Evolutionary conservation across 1,284 basidiomycete species (phyloP).

Genomic region (Cronartium quercuum): DNA sequence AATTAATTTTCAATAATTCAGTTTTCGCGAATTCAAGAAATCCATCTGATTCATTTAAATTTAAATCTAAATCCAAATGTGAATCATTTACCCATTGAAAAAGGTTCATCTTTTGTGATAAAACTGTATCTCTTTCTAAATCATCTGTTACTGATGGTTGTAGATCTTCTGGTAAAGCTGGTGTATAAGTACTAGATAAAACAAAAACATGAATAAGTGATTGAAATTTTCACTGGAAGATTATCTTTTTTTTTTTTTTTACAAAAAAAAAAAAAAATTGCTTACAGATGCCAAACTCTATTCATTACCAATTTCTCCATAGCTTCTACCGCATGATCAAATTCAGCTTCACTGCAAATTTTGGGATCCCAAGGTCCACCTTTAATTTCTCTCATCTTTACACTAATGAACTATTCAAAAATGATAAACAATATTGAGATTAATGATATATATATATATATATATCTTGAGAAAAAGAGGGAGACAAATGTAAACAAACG

Average conservation of each 20-base stretch:
- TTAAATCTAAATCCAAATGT: conserved; percentile 70
- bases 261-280: neutral
- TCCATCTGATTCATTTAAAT: conserved; percentile 59
- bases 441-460: too few relatives aligned
- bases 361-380: conserved; percentile 37
- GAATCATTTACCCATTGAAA: conserved; percentile 84
- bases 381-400: conserved; percentile 71
- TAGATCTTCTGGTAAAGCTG: conserved; percentile 54
- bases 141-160: conserved; percentile 73
- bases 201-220: conserved; percentile 30
- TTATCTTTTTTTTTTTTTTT: conserved; percentile 46
- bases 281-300: conserved; percentile 64
- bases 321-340: conserved; percentile 93
- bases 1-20: conserved; percentile 94
- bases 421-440: neutral
- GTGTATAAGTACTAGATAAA: conserved; percentile 56
- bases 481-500: conserved; percentile 47
- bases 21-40: conserved; percentile 92
- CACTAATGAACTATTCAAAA: conserved; percentile 66
- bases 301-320: conserved; percentile 99
- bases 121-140: conserved; percentile 82
- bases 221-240: neutral
- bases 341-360: conserved; percentile 63
- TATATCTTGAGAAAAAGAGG: conserved; percentile 36
- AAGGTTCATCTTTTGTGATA: conserved; percentile 80